Evolutionary conservation across 164 flowering plant species (phyloP).

Genomic region (Vitis labrusca): DNA sequence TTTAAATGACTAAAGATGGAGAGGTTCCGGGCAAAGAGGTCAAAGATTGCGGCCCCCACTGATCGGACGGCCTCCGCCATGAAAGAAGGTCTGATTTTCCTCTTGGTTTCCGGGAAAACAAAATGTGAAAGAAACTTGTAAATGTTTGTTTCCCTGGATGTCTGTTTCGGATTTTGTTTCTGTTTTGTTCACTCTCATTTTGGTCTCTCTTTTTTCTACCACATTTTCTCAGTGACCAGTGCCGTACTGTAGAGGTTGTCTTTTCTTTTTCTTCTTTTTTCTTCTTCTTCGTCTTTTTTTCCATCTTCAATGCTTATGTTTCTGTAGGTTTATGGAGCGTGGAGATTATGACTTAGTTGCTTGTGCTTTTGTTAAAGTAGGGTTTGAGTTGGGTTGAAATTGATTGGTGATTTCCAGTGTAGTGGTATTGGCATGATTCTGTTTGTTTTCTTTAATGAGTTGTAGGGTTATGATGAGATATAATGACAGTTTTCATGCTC

Average conservation of each 20-base stretch:
- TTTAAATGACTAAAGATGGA: conserved; percentile 26
- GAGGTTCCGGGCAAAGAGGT: conserved; percentile 22
- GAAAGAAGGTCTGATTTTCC: conserved; percentile 17
- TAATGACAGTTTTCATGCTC: background rate
- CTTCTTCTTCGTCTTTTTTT: background rate
- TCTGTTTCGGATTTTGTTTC: no score
- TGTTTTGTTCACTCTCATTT: no score
- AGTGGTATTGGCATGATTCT: conserved; percentile 17
- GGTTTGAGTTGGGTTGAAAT: background rate
- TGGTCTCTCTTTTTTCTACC: background rate
- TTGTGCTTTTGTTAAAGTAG: background rate
- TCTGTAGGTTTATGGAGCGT: no score
- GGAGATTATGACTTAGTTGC: no score
- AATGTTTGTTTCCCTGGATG: no score
- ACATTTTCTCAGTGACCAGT: conserved; percentile 5
- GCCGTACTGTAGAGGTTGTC: background rate
- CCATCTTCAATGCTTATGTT: no score
- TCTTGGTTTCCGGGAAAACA: background rate
- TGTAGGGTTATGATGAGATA: background rate
- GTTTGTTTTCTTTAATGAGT: conserved; percentile 3
- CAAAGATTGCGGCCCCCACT: conserved; percentile 8
- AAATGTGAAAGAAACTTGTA: no score
- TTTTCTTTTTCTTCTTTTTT: background rate
- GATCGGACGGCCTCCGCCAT: conserved; percentile 16
- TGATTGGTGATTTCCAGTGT: background rate